Evolutionary conservation across 192 early-diverging fungal species (phyloP).

Genomic region (Haplosporangium gracile): DNA sequence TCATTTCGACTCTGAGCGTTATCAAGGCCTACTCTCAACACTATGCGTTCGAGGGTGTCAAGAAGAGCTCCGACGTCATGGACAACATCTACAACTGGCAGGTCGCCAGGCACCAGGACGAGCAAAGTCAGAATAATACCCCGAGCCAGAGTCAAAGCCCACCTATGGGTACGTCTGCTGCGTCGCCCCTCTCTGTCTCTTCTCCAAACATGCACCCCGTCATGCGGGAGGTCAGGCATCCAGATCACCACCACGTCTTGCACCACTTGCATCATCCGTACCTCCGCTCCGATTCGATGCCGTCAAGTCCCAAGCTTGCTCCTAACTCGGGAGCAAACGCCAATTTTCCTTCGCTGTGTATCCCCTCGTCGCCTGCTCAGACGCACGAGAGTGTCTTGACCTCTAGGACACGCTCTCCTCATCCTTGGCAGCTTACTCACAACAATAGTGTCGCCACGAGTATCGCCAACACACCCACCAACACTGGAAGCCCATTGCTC

Average conservation of each 20-base stretch:
- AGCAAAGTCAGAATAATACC: slow-evolving; percentile 8
- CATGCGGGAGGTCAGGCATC: slow-evolving; percentile 54
- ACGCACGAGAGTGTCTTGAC: slow-evolving; percentile 40
- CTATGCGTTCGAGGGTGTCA: slow-evolving; percentile 54
- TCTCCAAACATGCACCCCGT: slow-evolving; percentile 18
- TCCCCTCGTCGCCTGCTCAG: slow-evolving; percentile 48
- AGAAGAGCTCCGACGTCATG: slow-evolving; percentile 57
- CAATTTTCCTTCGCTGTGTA: slow-evolving; percentile 48
- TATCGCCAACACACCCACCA: slow-evolving; percentile 38
- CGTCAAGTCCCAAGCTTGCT: slow-evolving; percentile 35
- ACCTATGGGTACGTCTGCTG: slow-evolving; percentile 13
- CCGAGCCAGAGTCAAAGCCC: slow-evolving; percentile 30
- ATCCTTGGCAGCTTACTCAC: slow-evolving; percentile 35
- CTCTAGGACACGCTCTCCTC: slow-evolving; percentile 34
- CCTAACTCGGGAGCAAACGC: slow-evolving; percentile 17
- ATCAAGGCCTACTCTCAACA: slow-evolving; percentile 56
- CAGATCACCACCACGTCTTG: slow-evolving; percentile 51
- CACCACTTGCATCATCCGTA: slow-evolving; percentile 56
- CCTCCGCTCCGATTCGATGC: slow-evolving; percentile 42
- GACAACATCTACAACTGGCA: slow-evolving; percentile 59
- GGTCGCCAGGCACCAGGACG: slow-evolving; percentile 52
- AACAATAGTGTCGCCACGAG: slow-evolving; percentile 50
- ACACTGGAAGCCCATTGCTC: slow-evolving; percentile 26
- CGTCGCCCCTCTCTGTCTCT: slow-evolving; percentile 29
- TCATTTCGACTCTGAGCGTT: slow-evolving; percentile 52